Base-by-base conservation (phyloP, 225 moss, liverwort and hornwort species). In the Rhytidiadelphus loreus region DNA sequence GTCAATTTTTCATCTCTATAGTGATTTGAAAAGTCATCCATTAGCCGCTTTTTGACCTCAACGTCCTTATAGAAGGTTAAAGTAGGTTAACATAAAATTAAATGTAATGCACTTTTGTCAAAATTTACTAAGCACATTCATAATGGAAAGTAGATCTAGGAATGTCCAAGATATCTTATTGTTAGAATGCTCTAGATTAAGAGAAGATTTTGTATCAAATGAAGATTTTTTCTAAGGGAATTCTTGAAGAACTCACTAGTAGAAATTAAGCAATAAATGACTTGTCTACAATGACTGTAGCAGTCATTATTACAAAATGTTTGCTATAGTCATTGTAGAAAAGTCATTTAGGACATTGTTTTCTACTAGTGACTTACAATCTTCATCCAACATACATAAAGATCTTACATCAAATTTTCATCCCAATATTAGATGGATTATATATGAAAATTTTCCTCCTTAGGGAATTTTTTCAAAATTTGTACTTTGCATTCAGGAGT, bases 401-500 rank as follows among this genome's bases (percentile, higher is more conserved):
- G 46, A 29, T 29, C 16, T 44, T 44, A 0, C 17, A 73, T 29
- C 44, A 29, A 73, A 17, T 44, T 28, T 28, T 72, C 28, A 43
- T 72, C 9, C 16, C 1, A 71, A 16, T 46, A 2, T 73, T 73
- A 0, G 0, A 46, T 46, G 29, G 16, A 73, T 46, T 28, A 46
- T n/a, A n/a, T n/a, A n/a, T 46, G 0, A 72, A 44, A 70, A 9
- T 10, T 28, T 52, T 11, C 52, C 52, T 52, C 5, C 16, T 0
- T 1, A 4, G 0, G 25, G 5, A 39, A 17, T 28, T 46, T 17
- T 72, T 39, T 41, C 3, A 6, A 6, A 29, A 43, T 43, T 3
- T 41, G 2, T 14, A 26, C 0, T 6, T 69, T 10, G 1, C 1
- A 1, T 0, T 0, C 28, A 6, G 24, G 8, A 44, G 1, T 44